Base-by-base conservation (phyloP, 2,329 filamentous ascomycete species). In the Tolypocladium sp. region DNA sequence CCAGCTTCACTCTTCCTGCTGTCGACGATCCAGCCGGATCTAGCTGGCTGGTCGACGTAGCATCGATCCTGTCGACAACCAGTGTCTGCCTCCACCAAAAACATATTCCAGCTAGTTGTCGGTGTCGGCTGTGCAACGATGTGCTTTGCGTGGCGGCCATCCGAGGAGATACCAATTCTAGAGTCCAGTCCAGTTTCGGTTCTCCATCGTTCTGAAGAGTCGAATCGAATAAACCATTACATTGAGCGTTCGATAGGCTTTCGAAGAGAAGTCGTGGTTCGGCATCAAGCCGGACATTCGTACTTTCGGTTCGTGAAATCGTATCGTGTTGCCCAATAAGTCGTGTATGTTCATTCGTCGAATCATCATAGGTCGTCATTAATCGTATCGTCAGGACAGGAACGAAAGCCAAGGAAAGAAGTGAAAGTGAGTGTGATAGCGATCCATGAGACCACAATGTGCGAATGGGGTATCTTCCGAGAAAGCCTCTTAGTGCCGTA, bases 301-400 rank as follows among this genome's bases (percentile, higher is more conserved):
- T 65, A 60, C 64, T 63, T 67, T 66, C 65, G 57, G 57, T 66
- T 67, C 65, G 65, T 71, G 55, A 67, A 69, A 65, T 74, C 67
- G 64, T 66, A 69, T 68, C 68, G 65, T 67, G 62, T 65, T 38
- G 46, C 44, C 38, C 56, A 57, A 41, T n/a, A 37, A 40, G n/a
- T 54, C 44, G 37, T 51, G 7, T 63, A 63, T 70, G 66, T 72
- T 74, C 71, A 71, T 70, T 69, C 69, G 68, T 71, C 63, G 63
- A 67, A 61, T 71, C 69, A 68, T 75, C 65, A 72, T 75, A 75
- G 73, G 73, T 76, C 74, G 73, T 79, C 71, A 70, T 74, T 70
- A 74, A 75, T 75, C 71, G 75, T 75, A 75, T 68, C 77, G 72
- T 76, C 42, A 70, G 77, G 73, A 75, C 74, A 75, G 73, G 69